Evolutionary conservation across 139 green algal species (phyloP).

Genomic region (Nannochloris sp.): DNA sequence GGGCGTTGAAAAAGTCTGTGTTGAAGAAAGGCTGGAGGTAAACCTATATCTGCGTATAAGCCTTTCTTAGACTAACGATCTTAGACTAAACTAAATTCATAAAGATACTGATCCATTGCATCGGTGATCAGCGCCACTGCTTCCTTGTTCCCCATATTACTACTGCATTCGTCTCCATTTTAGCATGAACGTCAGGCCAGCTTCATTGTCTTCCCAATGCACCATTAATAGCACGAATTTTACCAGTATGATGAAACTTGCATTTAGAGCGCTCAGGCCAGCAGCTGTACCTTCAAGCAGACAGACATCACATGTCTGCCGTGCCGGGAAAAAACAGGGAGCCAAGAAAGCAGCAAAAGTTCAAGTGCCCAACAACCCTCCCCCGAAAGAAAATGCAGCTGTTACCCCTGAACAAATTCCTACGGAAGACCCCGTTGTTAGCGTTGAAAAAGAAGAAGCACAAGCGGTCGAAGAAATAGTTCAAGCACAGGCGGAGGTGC

Average conservation of each 20-base stretch:
- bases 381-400: neutral
- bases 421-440: neutral
- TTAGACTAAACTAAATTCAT: neutral
- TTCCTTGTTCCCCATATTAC: no score
- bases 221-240: neutral
- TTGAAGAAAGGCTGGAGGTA: neutral
- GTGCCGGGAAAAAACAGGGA: neutral
- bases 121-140: neutral
- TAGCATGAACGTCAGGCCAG: neutral
- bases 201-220: neutral
- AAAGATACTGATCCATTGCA: neutral
- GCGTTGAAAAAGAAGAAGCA: no score
- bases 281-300: neutral
- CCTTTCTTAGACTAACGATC: neutral
- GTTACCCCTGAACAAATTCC: neutral
- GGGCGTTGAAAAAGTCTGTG: neutral
- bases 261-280: neutral
- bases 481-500: neutral
- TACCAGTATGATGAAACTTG: neutral
- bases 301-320: neutral
- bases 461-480: no score
- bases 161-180: neutral
- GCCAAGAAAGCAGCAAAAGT: conserved; percentile 5
- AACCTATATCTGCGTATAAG: neutral
- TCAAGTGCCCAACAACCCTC: conserved; percentile 14